Conservation (phyloP, 2,329 filamentous ascomycete genomes). For the Colletotrichum aenigma region DNA sequence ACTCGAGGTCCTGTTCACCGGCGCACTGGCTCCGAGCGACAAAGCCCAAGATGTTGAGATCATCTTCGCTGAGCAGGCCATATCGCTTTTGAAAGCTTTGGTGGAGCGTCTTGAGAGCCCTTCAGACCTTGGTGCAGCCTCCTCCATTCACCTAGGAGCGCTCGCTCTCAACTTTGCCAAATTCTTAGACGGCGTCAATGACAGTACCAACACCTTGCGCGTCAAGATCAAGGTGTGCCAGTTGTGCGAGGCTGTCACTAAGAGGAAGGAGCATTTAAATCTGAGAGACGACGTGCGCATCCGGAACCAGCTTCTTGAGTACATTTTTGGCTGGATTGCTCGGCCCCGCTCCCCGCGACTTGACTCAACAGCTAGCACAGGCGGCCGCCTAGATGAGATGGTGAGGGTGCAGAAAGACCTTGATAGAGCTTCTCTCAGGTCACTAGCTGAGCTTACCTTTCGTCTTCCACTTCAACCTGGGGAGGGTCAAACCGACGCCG, state of each 20-base stretch:
- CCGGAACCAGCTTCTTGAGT: conserved; percentile 70
- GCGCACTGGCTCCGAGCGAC: conserved; percentile 53
- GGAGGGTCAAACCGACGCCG: conserved; percentile 68
- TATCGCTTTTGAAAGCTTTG: conserved; percentile 65
- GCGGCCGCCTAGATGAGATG: conserved; percentile 60
- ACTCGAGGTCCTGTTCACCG: conserved; percentile 66
- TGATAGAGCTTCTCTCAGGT: conserved; percentile 68
- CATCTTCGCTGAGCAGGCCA: conserved; percentile 70
- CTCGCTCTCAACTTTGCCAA: conserved; percentile 70
- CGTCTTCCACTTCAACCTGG: conserved; percentile 69
- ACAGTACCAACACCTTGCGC: conserved; percentile 59
- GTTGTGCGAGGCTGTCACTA: conserved; percentile 67
- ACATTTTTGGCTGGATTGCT: conserved; percentile 72
- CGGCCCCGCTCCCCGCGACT: conserved; percentile 57
- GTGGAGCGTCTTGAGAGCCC: conserved; percentile 69
- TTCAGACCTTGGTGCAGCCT: conserved; percentile 64
- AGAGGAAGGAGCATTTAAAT: conserved; percentile 71
- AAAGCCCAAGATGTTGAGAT: conserved; percentile 64
- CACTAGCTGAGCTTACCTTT: conserved; percentile 69
- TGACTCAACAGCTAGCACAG: conserved; percentile 39
- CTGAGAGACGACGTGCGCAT: conserved; percentile 72
- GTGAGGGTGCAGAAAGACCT: conserved; percentile 66
- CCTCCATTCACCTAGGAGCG: conserved; percentile 67
- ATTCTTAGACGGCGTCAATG: conserved; percentile 64
- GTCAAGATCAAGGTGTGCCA: conserved; percentile 75